Conservation (phyloP, 257 asterid species). For the Anisodus tanguticus region DNA sequence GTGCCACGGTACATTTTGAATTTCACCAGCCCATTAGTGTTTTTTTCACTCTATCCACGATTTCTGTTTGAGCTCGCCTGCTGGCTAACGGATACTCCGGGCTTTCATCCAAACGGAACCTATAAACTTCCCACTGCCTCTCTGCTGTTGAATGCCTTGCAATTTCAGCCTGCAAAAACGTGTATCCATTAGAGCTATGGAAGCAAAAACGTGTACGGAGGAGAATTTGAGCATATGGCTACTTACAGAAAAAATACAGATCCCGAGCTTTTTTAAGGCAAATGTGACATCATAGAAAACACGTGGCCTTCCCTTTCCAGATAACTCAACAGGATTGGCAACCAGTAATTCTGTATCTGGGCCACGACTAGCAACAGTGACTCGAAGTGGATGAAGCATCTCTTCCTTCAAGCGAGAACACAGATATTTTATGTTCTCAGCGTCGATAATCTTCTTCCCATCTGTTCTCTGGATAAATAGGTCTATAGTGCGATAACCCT, state of each 20-base stretch:
- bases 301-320: slow-evolving; percentile 59
- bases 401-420: slow-evolving; percentile 54
- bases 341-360: slow-evolving; percentile 61
- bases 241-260: slow-evolving; percentile 53
- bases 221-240: neutral
- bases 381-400: slow-evolving; percentile 59
- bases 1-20: slow-evolving; percentile 5
- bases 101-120: slow-evolving; percentile 53
- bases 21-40: slow-evolving; percentile 57
- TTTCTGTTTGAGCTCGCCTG: slow-evolving; percentile 41
- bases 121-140: slow-evolving; percentile 60
- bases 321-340: slow-evolving; percentile 63
- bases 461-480: slow-evolving; percentile 49
- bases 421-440: slow-evolving; percentile 41
- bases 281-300: slow-evolving; percentile 54
- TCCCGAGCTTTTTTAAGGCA: slow-evolving; percentile 52
- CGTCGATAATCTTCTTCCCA: slow-evolving; percentile 52
- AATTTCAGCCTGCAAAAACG: slow-evolving; percentile 50
- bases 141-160: slow-evolving; percentile 52
- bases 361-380: slow-evolving; percentile 56
- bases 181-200: neutral
- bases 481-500: slow-evolving; percentile 51
- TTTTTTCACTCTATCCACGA: slow-evolving; percentile 46
- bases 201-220: neutral
- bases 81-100: slow-evolving; percentile 47